Evolutionary conservation across 257 asterid genomes (phyloP).

Genomic region (Capsicum rhomboideum): DNA sequence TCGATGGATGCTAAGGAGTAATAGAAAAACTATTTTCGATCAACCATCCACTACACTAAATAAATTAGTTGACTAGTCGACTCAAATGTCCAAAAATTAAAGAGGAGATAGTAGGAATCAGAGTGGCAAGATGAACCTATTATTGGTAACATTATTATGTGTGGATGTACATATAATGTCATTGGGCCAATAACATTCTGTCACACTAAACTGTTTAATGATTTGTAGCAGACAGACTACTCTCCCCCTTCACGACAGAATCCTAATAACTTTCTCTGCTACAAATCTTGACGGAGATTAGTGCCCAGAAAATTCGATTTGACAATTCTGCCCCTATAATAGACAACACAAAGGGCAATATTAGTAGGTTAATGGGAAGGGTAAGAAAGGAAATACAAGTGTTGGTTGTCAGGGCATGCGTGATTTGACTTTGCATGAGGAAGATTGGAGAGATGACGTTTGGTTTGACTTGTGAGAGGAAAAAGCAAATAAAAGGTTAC

Average conservation of each 20-base stretch:
- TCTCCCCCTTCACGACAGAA: neutral
- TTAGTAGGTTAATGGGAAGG: neutral
- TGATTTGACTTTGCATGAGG: constrained; percentile 5
- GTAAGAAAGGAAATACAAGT: neutral
- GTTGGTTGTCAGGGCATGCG: constrained; percentile 6
- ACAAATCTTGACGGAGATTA: neutral
- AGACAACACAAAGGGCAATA: neutral
- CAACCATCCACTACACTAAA: too few relatives aligned
- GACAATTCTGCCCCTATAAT: neutral
- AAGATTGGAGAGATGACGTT: neutral
- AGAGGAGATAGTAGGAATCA: neutral
- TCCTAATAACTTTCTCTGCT: neutral
- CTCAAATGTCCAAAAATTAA: neutral
- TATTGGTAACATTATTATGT: neutral
- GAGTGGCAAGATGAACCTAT: neutral
- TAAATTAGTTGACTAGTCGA: neutral
- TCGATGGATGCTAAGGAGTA: too few relatives aligned
- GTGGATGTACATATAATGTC: neutral
- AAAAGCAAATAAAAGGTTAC: neutral
- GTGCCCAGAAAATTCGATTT: neutral
- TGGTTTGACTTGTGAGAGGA: neutral
- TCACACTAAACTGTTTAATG: neutral
- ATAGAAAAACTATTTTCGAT: too few relatives aligned
- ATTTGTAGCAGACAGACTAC: neutral
- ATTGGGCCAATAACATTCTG: neutral